Percentiles rank a stretch among this genome's conserved stretches.
Conservation (phyloP, 2,329 filamentous ascomycete species). For the Hymenoscyphus fraxineus region DNA sequence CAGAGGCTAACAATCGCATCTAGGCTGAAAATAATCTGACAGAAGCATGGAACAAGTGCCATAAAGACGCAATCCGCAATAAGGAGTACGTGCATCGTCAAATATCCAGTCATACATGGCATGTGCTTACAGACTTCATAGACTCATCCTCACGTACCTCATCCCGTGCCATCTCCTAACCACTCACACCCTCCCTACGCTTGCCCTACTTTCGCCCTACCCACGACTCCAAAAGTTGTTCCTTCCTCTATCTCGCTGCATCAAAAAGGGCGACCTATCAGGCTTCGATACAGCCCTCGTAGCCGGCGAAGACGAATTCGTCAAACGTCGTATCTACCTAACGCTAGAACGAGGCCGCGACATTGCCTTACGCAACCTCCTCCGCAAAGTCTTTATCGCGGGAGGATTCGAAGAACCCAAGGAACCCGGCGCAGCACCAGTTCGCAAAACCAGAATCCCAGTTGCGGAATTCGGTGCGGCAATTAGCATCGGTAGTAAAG, state of each 20-base stretch:
- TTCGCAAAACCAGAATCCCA: conserved; percentile 73
- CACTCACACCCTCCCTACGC: conserved; percentile 76
- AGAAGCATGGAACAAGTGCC: conserved; percentile 78
- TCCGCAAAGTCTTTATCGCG: conserved; percentile 84
- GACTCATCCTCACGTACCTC: conserved; percentile 88
- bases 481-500: conserved; percentile 66
- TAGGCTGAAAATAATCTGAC: conserved; percentile 77
- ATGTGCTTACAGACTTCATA: conserved; percentile 37
- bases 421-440: conserved; percentile 57
- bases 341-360: conserved; percentile 90
- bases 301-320: conserved; percentile 84
- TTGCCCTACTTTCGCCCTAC: conserved; percentile 66
- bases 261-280: conserved; percentile 76
- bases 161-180: conserved; percentile 91
- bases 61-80: conserved; percentile 68
- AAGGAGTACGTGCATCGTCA: conserved; percentile 59
- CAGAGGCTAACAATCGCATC: background rate
- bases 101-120: conserved; percentile 8
- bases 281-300: conserved; percentile 80
- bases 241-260: conserved; percentile 70
- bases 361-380: conserved; percentile 83
- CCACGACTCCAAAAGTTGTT: conserved; percentile 76
- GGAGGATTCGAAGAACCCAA: conserved; percentile 79
- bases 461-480: conserved; percentile 82
- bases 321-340: conserved; percentile 88